Evolutionary conservation across 2,329 filamentous ascomycete genomes (phyloP), one percentile per base, ranked within the genome.

Genomic region (Pestalotiopsis sp.): DNA sequence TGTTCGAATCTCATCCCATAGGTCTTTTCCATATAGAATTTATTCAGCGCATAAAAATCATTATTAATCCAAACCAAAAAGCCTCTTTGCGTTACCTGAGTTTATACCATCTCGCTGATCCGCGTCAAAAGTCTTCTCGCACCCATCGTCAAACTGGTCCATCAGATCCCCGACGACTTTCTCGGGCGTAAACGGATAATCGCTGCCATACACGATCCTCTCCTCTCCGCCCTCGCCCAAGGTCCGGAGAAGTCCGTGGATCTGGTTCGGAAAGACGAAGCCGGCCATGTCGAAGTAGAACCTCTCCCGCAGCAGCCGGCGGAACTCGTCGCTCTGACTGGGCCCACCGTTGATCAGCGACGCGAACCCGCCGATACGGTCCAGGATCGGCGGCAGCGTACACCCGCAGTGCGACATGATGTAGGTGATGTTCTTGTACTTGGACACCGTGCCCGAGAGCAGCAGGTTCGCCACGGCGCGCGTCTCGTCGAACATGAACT

Each of bases 201-300:
- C 85, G 68, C 80, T 86, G 4, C 86, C 86, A 77, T 87, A 88
- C 68, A 88, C 62, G 41, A 88, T 67, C 59, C 79, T 78, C n/a
- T 81, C 76, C 65, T 82, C 77, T 1, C 65, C 65, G n/a, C 59
- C 68, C 20, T 67, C 61, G 4, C 80, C 77, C 7, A 82, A 79
- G 0, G 82, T 79, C 13, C 82, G 73, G 17, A 87, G 73, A 67
- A 87, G 75, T 1, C 83, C 85, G 66, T 82, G 81, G 39, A 87
- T 79, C 75, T 87, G 85, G 12, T 83, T 78, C 1, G 81, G 81
- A 67, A 87, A 86, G 0, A 81, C 78, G n/a, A 85, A 81, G 0
- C 85, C 86, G 0, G 85, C 85, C 39, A 87, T 73, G 72, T 88
- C 86, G 69, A 87, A 86, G 74, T 82, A 88, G 69, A 87, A 85